Conservation (phyloP, 306 rosid genomes). For the Medicago arabica region DNA sequence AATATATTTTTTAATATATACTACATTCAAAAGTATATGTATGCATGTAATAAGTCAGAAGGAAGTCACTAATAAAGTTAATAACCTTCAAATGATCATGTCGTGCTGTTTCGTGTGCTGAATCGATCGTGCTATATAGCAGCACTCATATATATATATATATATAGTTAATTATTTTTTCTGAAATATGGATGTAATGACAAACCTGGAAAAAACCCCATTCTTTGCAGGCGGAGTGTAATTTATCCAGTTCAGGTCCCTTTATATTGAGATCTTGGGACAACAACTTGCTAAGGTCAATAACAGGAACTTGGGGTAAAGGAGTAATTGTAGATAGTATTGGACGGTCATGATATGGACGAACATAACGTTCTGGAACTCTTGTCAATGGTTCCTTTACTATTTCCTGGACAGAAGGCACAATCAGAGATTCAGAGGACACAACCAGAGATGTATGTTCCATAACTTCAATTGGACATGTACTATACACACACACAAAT, state of each 20-base stretch:
- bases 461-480: not conserved
- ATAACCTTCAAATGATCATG: too few relatives aligned
- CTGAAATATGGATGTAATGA: too few relatives aligned
- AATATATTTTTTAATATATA: too few relatives aligned
- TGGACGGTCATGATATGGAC: slow-evolving; percentile 27
- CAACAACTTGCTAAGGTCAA: slow-evolving; percentile 47
- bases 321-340: not conserved
- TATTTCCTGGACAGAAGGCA: slow-evolving; percentile 36
- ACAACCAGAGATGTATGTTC: not conserved
- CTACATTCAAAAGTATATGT: too few relatives aligned
- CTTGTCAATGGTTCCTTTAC: not conserved
- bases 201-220: slow-evolving; percentile 63
- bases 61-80: too few relatives aligned
- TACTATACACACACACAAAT: not conserved
- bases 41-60: too few relatives aligned
- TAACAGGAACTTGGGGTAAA: slow-evolving; percentile 48
- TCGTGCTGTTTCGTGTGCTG: too few relatives aligned
- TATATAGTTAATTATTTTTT: too few relatives aligned
- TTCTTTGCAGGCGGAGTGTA: slow-evolving; percentile 52
- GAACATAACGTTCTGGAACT: slow-evolving; percentile 38
- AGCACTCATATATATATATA: too few relatives aligned
- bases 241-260: slow-evolving; percentile 40
- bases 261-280: slow-evolving; percentile 32
- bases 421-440: not conserved
- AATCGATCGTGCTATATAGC: too few relatives aligned